Conservation (phyloP, 1,284 basidiomycete genomes). For the Exobasidium cylindrosporum region DNA sequence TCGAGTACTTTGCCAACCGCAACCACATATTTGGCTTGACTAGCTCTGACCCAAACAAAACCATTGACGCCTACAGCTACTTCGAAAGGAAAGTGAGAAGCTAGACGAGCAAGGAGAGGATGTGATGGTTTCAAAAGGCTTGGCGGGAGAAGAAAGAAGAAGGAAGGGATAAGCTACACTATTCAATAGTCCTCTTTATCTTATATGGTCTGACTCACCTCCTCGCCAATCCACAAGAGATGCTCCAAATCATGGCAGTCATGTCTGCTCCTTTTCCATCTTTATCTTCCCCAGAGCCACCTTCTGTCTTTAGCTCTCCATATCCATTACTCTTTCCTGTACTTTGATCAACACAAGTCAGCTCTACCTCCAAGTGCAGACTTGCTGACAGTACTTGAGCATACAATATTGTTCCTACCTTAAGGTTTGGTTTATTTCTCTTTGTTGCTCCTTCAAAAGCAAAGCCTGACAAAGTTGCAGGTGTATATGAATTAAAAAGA, state of each 20-base stretch:
- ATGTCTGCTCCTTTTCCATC: not conserved
- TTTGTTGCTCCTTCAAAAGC: slow-evolving; percentile 53
- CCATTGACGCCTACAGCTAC: slow-evolving; percentile 50
- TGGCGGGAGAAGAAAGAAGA: not conserved
- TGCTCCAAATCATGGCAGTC: slow-evolving; percentile 26
- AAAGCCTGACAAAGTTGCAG: slow-evolving; percentile 42
- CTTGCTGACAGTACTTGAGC: slow-evolving; percentile 39
- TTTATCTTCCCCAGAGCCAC: too few species aligned
- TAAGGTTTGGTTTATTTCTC: slow-evolving; percentile 48
- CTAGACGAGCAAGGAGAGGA: slow-evolving; percentile 30
- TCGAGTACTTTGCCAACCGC: slow-evolving; percentile 38
- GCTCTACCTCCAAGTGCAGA: slow-evolving; percentile 45
- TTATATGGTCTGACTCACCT: slow-evolving; percentile 19
- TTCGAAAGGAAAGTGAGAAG: slow-evolving; percentile 48
- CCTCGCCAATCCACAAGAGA: slow-evolving; percentile 26
- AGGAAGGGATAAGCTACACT: too few species aligned
- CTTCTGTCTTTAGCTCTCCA: slow-evolving; percentile 45
- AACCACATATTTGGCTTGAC: slow-evolving; percentile 30
- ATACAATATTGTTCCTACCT: slow-evolving; percentile 48
- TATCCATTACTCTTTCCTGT: slow-evolving; percentile 48
- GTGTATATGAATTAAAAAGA: slow-evolving; percentile 31
- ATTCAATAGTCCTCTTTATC: not conserved
- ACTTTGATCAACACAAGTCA: slow-evolving; percentile 46
- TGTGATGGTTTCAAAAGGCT: slow-evolving; percentile 32
- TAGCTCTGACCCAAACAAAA: slow-evolving; percentile 40